These are phyloP conservation scores for Escallonia rubra DNA, from an alignment of 129 eudicot genomes.

Conservation along the genomic window DNA sequence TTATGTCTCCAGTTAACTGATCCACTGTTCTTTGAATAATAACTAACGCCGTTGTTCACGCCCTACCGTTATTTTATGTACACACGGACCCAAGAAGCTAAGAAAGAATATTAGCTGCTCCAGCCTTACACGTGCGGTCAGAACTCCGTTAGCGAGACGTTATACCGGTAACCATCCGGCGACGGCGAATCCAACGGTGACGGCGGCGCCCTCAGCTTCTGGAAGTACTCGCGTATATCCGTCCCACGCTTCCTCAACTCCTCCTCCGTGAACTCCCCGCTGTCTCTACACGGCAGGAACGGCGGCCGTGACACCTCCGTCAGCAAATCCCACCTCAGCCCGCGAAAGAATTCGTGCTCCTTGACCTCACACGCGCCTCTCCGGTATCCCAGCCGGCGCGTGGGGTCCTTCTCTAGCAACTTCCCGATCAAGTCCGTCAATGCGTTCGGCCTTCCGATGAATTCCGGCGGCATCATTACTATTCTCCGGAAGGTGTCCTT, in stretches of 20 bases:
- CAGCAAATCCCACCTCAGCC: conserved; percentile 72
- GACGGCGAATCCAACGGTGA: conserved; percentile 65
- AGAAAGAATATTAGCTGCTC: conserved; percentile 18
- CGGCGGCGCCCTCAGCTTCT: conserved; percentile 43
- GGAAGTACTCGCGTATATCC: conserved; percentile 52
- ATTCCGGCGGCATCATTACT: conserved; percentile 47
- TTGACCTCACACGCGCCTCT: conserved; percentile 72
- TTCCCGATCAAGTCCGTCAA: conserved; percentile 64
- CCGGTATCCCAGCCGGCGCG: conserved; percentile 60
- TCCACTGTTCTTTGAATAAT: too few relatives aligned
- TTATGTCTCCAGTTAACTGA: too few relatives aligned
- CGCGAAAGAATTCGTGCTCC: conserved; percentile 62
- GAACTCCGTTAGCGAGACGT: conserved; percentile 75
- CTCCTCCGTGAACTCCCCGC: conserved; percentile 17
- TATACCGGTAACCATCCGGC: conserved; percentile 34
- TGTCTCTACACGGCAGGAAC: conserved; percentile 50
- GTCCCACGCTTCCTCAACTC: conserved; percentile 11
- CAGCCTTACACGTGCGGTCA: conserved; percentile 2
- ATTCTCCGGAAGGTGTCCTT: conserved; percentile 70
- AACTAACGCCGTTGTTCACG: conserved; percentile 31
- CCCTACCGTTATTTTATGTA: conserved; percentile 26
- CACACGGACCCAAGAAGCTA: conserved; percentile 1
- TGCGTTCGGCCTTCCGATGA: conserved; percentile 49
- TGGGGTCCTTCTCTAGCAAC: conserved; percentile 67
- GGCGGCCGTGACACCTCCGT: conserved; percentile 83